phyloP scores from a whole-genome alignment of 176 grass and related monocot species.

The Carex cristatella region DNA sequence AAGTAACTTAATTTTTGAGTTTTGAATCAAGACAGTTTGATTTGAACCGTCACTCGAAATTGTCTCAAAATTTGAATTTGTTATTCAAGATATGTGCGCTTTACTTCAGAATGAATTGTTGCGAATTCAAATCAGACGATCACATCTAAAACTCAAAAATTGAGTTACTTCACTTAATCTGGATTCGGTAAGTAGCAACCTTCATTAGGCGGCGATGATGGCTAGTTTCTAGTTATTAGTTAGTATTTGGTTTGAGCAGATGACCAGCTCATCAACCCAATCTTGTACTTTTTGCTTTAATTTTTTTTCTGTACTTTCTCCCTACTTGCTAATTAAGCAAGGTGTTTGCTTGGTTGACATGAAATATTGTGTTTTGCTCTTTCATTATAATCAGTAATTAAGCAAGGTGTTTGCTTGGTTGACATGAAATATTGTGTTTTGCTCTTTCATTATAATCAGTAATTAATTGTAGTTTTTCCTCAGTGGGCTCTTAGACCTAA shows the following conservation, averaged over 20 bases:
- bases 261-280: conserved; percentile 12
- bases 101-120: too few relatives aligned
- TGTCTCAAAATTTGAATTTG: too few relatives aligned
- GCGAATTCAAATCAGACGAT: too few relatives aligned
- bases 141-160: too few relatives aligned
- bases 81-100: too few relatives aligned
- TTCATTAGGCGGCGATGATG: background rate
- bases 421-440: background rate
- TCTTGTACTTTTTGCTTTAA: background rate
- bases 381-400: background rate
- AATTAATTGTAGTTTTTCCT: background rate
- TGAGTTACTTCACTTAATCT: too few relatives aligned
- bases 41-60: too few relatives aligned
- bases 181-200: background rate
- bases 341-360: background rate
- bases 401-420: background rate
- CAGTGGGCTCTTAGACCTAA: too few relatives aligned
- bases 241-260: conserved; percentile 12
- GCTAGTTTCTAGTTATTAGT: background rate
- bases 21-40: too few relatives aligned
- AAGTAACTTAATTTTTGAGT: too few relatives aligned
- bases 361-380: background rate
- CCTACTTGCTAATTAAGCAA: background rate
- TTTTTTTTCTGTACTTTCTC: background rate
- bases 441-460: background rate